Percentiles rank a stretch among this genome's conserved stretches.
Conservation (phyloP, 345 rosid species). For the Lepidium sativum region DNA sequence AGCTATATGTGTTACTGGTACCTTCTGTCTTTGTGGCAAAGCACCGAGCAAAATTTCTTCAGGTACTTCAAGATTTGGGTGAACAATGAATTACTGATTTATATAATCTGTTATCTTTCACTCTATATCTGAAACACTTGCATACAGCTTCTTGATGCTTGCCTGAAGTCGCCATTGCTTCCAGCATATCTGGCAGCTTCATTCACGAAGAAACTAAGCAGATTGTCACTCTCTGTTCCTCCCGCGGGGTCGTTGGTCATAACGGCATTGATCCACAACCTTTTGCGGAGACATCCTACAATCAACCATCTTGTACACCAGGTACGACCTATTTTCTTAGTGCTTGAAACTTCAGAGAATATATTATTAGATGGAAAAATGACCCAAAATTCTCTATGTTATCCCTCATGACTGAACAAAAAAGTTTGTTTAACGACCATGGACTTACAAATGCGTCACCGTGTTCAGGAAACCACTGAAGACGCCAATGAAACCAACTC, state of each 20-base stretch:
- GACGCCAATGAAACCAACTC: conserved; percentile 24
- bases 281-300: conserved; percentile 81
- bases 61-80: conserved; percentile 37
- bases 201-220: conserved; percentile 81
- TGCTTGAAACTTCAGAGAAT: background rate
- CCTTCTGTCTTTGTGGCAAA: conserved; percentile 89
- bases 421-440: background rate
- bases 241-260: conserved; percentile 82
- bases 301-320: conserved; percentile 84
- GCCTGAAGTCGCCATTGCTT: conserved; percentile 90
- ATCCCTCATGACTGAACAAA: background rate
- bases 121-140: conserved; percentile 10
- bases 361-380: background rate
- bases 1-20: conserved; percentile 62
- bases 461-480: conserved; percentile 45
- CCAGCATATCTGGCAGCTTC: conserved; percentile 97
- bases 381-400: background rate
- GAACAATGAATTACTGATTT: background rate
- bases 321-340: conserved; percentile 30
- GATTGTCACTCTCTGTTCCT: conserved; percentile 64
- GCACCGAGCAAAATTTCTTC: conserved; percentile 79
- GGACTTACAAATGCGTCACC: background rate
- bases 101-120: background rate
- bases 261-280: conserved; percentile 79
- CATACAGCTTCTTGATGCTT: conserved; percentile 86